These are phyloP conservation scores for Trichoderma lentiforme DNA, from an alignment of 2,329 filamentous ascomycete species.

Conservation along the genomic window DNA sequence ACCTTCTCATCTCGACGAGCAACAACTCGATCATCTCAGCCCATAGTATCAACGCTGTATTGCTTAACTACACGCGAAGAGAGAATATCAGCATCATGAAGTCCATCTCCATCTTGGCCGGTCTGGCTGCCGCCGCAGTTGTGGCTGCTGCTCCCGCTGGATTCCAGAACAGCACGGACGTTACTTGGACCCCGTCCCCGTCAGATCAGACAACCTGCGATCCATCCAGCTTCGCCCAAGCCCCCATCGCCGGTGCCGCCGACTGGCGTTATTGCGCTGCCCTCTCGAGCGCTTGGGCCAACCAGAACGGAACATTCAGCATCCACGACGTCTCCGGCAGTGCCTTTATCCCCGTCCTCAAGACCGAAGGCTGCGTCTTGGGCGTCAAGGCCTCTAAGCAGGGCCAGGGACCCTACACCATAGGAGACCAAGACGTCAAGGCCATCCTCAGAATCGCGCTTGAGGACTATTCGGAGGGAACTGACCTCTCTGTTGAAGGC, in stretches of 20 bases:
- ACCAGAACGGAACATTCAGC: constrained; percentile 31
- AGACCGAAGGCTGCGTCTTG: constrained; percentile 27
- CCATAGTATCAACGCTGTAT: not conserved
- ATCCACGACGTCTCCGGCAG: constrained; percentile 21
- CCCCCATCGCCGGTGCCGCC: constrained; percentile 25
- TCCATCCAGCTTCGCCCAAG: constrained; percentile 24
- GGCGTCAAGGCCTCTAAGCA: constrained; percentile 25
- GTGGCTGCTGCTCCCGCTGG: constrained; percentile 12
- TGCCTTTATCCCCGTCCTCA: constrained; percentile 26
- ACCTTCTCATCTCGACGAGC: not conserved
- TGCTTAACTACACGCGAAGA: not conserved
- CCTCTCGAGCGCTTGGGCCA: constrained; percentile 30
- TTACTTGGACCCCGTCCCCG: constrained; percentile 27
- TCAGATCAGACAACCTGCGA: constrained; percentile 28
- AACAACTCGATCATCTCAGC: not conserved
- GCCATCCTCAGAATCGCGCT: constrained; percentile 24
- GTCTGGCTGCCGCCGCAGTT: not conserved
- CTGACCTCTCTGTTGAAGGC: constrained; percentile 23
- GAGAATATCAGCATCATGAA: not conserved
- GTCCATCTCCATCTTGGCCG: not conserved
- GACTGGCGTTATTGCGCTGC: constrained; percentile 32
- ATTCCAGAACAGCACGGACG: constrained; percentile 20
- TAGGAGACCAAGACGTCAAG: constrained; percentile 28
- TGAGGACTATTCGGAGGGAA: constrained; percentile 22
- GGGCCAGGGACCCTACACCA: constrained; percentile 21